Evolutionary conservation across 805 yeast species (phyloP), one percentile per base, ranked within the genome.

Genomic region (Teunomyces tritomae): DNA sequence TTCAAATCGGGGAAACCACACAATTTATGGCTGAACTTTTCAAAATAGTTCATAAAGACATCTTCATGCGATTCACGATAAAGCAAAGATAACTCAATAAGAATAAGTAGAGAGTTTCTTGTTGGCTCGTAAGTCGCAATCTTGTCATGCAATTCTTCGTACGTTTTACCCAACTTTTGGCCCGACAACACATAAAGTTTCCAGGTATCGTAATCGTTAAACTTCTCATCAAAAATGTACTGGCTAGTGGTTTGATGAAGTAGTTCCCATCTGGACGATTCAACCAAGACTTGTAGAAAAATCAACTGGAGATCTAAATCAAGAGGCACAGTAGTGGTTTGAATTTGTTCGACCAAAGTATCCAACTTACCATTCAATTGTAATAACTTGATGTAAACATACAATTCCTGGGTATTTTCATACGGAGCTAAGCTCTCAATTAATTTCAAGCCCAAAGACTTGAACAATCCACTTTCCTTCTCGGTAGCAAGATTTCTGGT

Each of bases 191-290:
- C 73, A 43, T 78, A 64, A 13, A 72, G 67, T 53, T 82, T 78
- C 88, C 95, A 89, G 33, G 89, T 80, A 48, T 80, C 78, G 73
- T 81, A 91, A 62, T 90, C 96, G 62, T 91, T 89, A 46, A 86
- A 76, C 8, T 13, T 13, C 8, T 37, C 29, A 3, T 66, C 69
- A 13, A 74, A 67, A 29, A 89, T 61, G 10, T 80, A 70, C 3
- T 57, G 49, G 4, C 59, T 36, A 40, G 82, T 66, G 49, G 68
- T 67, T 0, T 70, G 62, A 51, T 57, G 71, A 10, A 89, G 63
- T 9, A 57, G 50, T 0, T 67, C 65, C 79, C 82, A 82, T 3
- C 72, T 54, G 45, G 75, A 67, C 6, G 64, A 28, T 11, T 64
- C 56, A 5, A 70, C 63, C 33, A 87, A 67, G 1, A 77, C 67